Evolutionary conservation across 2,329 filamentous ascomycete species (phyloP), one percentile per base, ranked within the genome.

Genomic region (Phialophora chinensis): DNA sequence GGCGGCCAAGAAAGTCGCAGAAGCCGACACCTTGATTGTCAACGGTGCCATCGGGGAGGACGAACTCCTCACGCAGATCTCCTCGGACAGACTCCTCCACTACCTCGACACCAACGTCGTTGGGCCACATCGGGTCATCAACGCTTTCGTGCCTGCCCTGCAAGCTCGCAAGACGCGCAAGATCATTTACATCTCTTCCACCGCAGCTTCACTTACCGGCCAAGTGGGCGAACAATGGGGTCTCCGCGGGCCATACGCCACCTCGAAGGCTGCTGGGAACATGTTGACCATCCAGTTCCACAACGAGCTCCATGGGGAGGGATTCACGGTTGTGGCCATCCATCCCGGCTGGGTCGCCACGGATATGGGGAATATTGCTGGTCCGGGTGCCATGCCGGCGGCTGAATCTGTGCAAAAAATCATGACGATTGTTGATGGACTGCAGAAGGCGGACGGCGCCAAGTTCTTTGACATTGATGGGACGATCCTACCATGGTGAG

Each of bases 41-140:
- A 66, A 63, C 33, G 64, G 49, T 4, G 64, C 59, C 33, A 66
- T 63, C 8, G 64, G 64, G 23, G 60, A 66, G 25, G 53, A 62
- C 44, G 64, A 66, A 47, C 60, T 62, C 29, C 60, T 66, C 27
- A 63, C 60, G 23, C 10, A 44, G 55, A 66, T 55, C 33, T 38
- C 60, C 12, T 60, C 54, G 5, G 44, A 55, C 14, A 17, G 60
- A 35, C 60, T 91, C 14, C 79, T 92, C 65, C 89, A 91, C 72
- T 90, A 88, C 72, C 91, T 92, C 77, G 85, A 91, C 70, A 87
- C 92, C 66, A 80, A 82, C 55, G 76, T 88, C 61, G 84, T 85
- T 42, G 85, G 92, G 66, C 84, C 88, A 0, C 81, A 70, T 33
- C 44, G 60, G 17, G 60, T 60, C 29, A 49, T 63, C 64, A 62